phyloP scores from a whole-genome alignment of 495 filamentous ascomycete species.

The Acidomyces sp. region DNA sequence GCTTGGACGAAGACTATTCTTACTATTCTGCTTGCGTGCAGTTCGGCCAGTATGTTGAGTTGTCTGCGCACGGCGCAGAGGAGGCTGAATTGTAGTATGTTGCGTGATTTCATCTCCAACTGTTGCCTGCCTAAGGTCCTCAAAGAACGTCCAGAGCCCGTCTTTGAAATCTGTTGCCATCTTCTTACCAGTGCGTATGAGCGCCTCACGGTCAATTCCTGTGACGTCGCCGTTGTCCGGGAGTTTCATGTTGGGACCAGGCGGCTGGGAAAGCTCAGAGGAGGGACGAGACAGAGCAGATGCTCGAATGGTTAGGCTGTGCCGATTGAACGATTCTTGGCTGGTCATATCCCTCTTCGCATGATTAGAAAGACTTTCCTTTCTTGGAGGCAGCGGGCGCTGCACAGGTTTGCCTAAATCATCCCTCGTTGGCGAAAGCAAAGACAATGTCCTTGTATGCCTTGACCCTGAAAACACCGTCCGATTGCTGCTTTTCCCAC shows the following conservation, averaged over 20 bases:
- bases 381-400: neutral
- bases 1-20: slow-evolving; percentile 6
- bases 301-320: too few species aligned
- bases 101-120: slow-evolving; percentile 71
- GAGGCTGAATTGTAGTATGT: neutral
- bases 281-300: slow-evolving; percentile 25
- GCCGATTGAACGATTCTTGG: too few species aligned
- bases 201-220: slow-evolving; percentile 33
- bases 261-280: slow-evolving; percentile 12
- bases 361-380: slow-evolving; percentile 5
- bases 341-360: too few species aligned
- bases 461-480: slow-evolving; percentile 57
- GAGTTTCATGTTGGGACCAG: slow-evolving; percentile 19
- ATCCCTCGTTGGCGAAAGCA: slow-evolving; percentile 52
- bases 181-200: slow-evolving; percentile 62
- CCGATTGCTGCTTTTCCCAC: slow-evolving; percentile 32
- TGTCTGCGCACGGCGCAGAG: slow-evolving; percentile 3
- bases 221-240: slow-evolving; percentile 26
- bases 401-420: neutral
- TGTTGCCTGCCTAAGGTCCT: slow-evolving; percentile 87
- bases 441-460: slow-evolving; percentile 67
- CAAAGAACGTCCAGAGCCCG: slow-evolving; percentile 92
- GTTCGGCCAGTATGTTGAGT: slow-evolving; percentile 1
- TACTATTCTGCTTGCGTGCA: slow-evolving; percentile 5
- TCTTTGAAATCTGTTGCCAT: slow-evolving; percentile 81